Evolutionary conservation across 2,329 filamentous ascomycete genomes (phyloP).

Genomic region (Penicillium hordei): DNA sequence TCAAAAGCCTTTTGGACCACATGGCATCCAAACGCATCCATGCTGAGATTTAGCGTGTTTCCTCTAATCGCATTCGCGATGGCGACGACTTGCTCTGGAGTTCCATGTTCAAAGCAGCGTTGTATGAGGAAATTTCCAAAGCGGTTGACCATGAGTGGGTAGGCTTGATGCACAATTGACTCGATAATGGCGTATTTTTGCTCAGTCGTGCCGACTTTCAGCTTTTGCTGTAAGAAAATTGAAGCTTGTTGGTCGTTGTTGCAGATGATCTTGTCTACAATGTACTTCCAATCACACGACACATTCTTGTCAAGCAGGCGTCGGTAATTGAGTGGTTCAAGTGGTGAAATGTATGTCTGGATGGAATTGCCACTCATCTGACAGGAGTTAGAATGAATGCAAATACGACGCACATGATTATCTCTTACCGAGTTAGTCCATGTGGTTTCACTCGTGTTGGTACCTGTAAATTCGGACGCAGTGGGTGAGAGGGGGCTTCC

Average conservation of each 20-base stretch:
- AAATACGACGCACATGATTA: background rate
- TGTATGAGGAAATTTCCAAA: constrained; percentile 99
- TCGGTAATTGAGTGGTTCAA: constrained; percentile 94
- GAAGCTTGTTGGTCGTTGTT: constrained; percentile 99
- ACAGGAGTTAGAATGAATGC: constrained; percentile 24
- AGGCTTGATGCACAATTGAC: constrained; percentile 90
- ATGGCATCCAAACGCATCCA: constrained; percentile 98
- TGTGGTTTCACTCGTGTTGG: constrained; percentile 24
- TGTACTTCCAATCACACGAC: constrained; percentile 98
- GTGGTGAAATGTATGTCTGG: constrained; percentile 78
- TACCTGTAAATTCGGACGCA: constrained; percentile 69
- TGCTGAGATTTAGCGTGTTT: constrained; percentile 89
- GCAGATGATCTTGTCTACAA: constrained; percentile 98
- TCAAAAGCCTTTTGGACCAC: constrained; percentile 99
- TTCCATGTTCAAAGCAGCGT: constrained; percentile 97
- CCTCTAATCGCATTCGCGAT: constrained; percentile 94
- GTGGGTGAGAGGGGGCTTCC: constrained; percentile 70
- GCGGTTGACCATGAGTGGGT: constrained; percentile 94
- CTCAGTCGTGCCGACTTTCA: constrained; percentile 91
- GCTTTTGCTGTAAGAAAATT: constrained; percentile 97
- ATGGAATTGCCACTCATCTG: constrained; percentile 51
- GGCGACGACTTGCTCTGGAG: constrained; percentile 86
- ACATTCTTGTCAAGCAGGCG: constrained; percentile 92
- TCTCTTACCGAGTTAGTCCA: constrained; percentile 56
- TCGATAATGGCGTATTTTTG: constrained; percentile 98